Evolutionary conservation across 768 basidiomycete species (phyloP).

Genomic region (Coprinellus aureogranulatus): DNA sequence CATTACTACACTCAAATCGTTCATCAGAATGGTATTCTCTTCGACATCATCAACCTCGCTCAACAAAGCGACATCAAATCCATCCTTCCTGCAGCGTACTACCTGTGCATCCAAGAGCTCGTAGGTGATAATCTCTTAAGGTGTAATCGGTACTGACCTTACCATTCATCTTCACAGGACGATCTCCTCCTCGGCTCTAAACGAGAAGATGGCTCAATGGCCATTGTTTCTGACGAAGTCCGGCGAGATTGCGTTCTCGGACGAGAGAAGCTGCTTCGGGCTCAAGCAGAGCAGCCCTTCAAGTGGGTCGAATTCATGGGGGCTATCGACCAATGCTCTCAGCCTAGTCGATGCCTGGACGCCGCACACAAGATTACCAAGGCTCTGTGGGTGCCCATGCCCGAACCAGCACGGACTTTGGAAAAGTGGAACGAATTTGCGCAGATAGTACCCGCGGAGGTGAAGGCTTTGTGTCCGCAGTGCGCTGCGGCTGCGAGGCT

Average conservation of each 20-base stretch:
- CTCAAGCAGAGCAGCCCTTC: not conserved
- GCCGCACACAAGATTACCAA: not conserved
- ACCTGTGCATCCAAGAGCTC: not conserved
- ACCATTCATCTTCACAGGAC: no score
- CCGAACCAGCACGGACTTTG: conserved; percentile 2
- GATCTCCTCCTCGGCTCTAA: not conserved
- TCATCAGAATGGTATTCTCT: conserved; percentile 3
- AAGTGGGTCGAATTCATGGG: not conserved
- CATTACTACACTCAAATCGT: conserved; percentile 3
- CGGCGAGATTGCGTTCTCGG: not conserved
- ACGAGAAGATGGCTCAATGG: not conserved
- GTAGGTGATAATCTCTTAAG: not conserved
- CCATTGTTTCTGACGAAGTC: not conserved
- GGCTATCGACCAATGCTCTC: not conserved
- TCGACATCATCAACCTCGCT: conserved; percentile 12
- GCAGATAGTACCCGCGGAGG: not conserved
- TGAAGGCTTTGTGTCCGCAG: not conserved
- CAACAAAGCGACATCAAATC: conserved; percentile 1
- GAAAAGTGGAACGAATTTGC: conserved; percentile 4
- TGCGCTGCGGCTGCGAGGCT: not conserved
- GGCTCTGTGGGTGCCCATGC: conserved; percentile 2
- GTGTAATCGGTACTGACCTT: no score
- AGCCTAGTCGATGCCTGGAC: not conserved
- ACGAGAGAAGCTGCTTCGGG: not conserved
- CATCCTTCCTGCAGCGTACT: conserved; percentile 10